Percentiles rank a stretch among this genome's conserved stretches.
These are phyloP conservation scores for Plectosphaerella sp. DNA, from an alignment of 2,329 filamentous ascomycete species.

Conservation along the genomic window DNA sequence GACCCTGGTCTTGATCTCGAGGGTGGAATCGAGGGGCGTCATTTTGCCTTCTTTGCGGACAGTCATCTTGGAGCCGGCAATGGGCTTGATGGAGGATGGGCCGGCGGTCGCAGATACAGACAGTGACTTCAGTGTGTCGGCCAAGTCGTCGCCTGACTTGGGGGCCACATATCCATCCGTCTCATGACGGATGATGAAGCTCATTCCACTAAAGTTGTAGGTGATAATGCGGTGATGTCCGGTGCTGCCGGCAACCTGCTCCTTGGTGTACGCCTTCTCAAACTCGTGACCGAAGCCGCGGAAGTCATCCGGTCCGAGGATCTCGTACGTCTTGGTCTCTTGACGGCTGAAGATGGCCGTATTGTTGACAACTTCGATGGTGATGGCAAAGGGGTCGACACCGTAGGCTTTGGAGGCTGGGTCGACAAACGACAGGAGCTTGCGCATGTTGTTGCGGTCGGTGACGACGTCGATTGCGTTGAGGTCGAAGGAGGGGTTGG, in stretches of 20 bases:
- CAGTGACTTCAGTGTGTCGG: constrained; percentile 16
- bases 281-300: constrained; percentile 38
- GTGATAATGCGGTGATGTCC: constrained; percentile 41
- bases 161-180: constrained; percentile 32
- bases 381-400: constrained; percentile 33
- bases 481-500: constrained; percentile 33
- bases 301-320: constrained; percentile 29
- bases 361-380: constrained; percentile 28
- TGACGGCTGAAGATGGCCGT: constrained; percentile 33
- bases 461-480: constrained; percentile 33
- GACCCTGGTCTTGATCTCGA: constrained; percentile 42
- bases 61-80: constrained; percentile 18
- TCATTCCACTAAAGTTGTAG: constrained; percentile 35
- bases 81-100: constrained; percentile 1
- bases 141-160: constrained; percentile 11
- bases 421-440: constrained; percentile 39
- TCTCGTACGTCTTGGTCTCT: constrained; percentile 19
- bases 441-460: constrained; percentile 43
- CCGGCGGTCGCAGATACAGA: constrained; percentile 8
- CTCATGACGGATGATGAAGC: constrained; percentile 36
- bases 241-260: constrained; percentile 24
- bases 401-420: constrained; percentile 15
- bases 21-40: constrained; percentile 27
- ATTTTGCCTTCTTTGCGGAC: constrained; percentile 23
- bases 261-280: constrained; percentile 36